Base-by-base conservation (phyloP, 176 grass and related monocot genomes). In the Tillandsia fasciculata region DNA sequence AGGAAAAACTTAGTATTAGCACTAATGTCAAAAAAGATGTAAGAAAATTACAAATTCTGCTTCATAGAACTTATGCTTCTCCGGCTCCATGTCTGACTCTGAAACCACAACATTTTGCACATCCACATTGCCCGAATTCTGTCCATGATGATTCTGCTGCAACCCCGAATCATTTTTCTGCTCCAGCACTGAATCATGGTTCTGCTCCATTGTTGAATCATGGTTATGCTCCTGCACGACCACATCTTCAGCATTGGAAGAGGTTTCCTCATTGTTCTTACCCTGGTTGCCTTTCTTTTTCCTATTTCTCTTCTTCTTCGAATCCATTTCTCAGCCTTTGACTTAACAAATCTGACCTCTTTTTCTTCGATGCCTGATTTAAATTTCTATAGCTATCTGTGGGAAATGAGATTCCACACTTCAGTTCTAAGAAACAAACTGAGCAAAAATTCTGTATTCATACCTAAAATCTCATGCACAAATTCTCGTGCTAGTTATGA, bases 281-380 rank as follows among this genome's bases (percentile, higher is more conserved):
- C 74, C 65, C 76, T 90, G 94, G 65, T 81, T 92, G 68, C 82
- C 89, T 69, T 90, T 93, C 84, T 96, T 92, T 81, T 93, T 99
- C 74, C 72, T 90, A 78, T 86, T 93, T 78, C 82, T 87, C 87
- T 99, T 99, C 76, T 93, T 99, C 77, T 90, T 93, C 49, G 71
- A 12, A 85, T 92, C 86, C 94, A 99, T 93, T 48, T 63, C 53
- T 87, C 53, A 61, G 29, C 28, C 22, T 57, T 52, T 1, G 17
- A 50, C 42, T 47, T 17, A 22, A 61, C 13, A 2, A 63, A 50
- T 61, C 42, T 4, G 26, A 50, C 15, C 18, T 58, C 52, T 50
- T 18, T 0, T 18, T 0, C 33, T 74, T 64, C 12, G 22, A 10
- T 9, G 12, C 26, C 1, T 3, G 48, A 50, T 76, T 64, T 48